Base-by-base conservation (phyloP, 2,329 filamentous ascomycete species). In the Xylogone sp. region DNA sequence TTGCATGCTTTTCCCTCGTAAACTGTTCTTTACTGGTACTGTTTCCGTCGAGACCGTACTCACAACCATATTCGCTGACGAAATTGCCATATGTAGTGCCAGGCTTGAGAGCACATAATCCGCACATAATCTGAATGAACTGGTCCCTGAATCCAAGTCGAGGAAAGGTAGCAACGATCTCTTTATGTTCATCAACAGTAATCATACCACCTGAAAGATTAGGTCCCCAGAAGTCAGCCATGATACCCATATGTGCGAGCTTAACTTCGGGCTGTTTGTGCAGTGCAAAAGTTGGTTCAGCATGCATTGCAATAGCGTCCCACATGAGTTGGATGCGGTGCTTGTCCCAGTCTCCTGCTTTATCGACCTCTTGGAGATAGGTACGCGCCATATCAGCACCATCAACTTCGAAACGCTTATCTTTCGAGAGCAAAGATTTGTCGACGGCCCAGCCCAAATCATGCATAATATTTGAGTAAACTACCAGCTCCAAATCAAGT, bases 391-490 rank as follows among this genome's bases (percentile, higher is more conserved):
- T 71, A 47, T 73, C 67, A 6, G 74, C 75, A 7, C 75, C 72
- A 56, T 78, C 75, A 21, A 77, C 72, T 53, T 78, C 75, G 60
- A 78, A 78, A 12, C 74, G 69, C 19, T 71, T 71, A 58, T 77
- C 72, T 1, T 56, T 42, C 45, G 68, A 73, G 21, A 74, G 54
- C 13, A 71, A 31, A 7, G 27, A 31, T 31, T 31, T 31, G 27
- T 31, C 27, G 13, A 53, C 27, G 7, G 27, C 27, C 27, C 27
- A 31, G 27, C 27, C 27, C 27, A 31, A 31, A 13, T 31, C 27
- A 31, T 31, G 27, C 27, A 31, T 31, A 13, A 31, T 31, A 31
- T 31, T 31, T 7, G 27, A 31, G 13, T 31, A 31, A 13, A 31
- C 27, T 31, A 31, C 13, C 27, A 31, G 27, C 13, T 31, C 27